Percentiles rank a stretch among this genome's conserved stretches.
Evolutionary conservation across 176 grass and related monocot genomes (phyloP).

Genomic region (Poa pratensis): DNA sequence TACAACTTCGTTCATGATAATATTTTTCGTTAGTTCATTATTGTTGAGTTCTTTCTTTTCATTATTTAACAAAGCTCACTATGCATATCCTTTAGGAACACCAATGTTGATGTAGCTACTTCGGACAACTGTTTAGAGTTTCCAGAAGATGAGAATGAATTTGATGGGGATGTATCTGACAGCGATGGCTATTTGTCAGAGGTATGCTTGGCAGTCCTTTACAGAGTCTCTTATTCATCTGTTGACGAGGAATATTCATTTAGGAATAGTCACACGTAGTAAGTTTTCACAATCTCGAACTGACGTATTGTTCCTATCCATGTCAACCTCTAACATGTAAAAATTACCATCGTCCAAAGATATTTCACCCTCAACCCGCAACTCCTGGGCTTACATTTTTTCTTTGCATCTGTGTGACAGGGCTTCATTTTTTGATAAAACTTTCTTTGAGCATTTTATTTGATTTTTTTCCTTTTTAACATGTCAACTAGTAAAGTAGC

Average conservation of each 20-base stretch:
- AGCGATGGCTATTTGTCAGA: conserved; percentile 89
- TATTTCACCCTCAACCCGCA: not conserved
- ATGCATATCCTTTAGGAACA: conserved; percentile 42
- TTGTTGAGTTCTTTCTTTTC: not conserved
- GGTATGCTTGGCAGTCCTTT: conserved; percentile 45
- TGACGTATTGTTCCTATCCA: not conserved
- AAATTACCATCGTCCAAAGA: not conserved
- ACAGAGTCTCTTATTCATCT: not conserved
- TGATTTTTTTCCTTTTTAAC: not conserved
- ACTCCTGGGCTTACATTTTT: not conserved
- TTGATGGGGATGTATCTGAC: conserved; percentile 66
- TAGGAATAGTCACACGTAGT: not conserved
- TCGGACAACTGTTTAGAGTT: conserved; percentile 55
- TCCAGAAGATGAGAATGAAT: conserved; percentile 58
- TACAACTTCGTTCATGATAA: not conserved
- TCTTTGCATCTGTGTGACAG: not conserved
- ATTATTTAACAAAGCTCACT: conserved; percentile 2
- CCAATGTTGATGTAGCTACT: conserved; percentile 27
- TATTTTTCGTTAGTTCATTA: not conserved
- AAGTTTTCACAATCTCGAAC: not conserved
- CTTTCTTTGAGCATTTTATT: not conserved
- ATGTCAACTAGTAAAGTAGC: not conserved
- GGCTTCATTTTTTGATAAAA: not conserved
- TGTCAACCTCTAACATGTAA: not conserved
- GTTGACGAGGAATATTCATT: not conserved